Base-by-base conservation (phyloP, 2,329 filamentous ascomycete species). In the Helotiales sp. region DNA sequence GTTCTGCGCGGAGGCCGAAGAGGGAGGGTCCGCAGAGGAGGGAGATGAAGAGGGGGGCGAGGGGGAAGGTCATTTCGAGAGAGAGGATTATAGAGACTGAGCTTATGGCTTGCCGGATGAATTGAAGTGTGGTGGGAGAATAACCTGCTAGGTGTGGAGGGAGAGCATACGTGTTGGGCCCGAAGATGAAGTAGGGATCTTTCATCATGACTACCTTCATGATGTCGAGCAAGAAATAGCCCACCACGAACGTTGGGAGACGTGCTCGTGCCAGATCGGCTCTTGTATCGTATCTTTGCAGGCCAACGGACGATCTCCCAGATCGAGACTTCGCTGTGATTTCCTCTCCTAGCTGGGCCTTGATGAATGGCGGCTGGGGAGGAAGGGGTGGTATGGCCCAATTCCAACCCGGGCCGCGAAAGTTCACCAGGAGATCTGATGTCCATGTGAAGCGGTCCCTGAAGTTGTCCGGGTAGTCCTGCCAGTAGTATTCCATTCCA, bases 161-260 rank as follows among this genome's bases (percentile, higher is more conserved):
- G 67, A 81, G 69, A 70, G 83, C 71, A 74, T 78, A 74, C 66
- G 77, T 75, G 63, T 81, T 79, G 0, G 82, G 80, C 0, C 87
- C 84, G 26, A 86, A 75, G 66, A 88, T 75, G 79, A 94, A 97
- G 80, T 95, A 97, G 0, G 91, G 89, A 74, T 98, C 95, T 62
- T 87, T 85, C 72, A 90, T 88, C 81, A 93, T 89, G 69, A 88
- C 69, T 1, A 89, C 84, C 74, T 91, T 91, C 61, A 92, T 78
- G 6, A 88, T 66, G 78, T 97, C 95, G 8, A 97, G 81, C 7
- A 86, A 68, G 13, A 96, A 70, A 75, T 92, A 96, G 70, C 83
- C 82, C 43, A 84, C 64, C 1, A 86, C 63, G n/a, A 90, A 79
- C 6, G 75, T 80, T 8, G 78, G 65, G 11, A 88, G 67, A 28